Evolutionary conservation across 768 basidiomycete species (phyloP).

Genomic region (Paxillus involutus): DNA sequence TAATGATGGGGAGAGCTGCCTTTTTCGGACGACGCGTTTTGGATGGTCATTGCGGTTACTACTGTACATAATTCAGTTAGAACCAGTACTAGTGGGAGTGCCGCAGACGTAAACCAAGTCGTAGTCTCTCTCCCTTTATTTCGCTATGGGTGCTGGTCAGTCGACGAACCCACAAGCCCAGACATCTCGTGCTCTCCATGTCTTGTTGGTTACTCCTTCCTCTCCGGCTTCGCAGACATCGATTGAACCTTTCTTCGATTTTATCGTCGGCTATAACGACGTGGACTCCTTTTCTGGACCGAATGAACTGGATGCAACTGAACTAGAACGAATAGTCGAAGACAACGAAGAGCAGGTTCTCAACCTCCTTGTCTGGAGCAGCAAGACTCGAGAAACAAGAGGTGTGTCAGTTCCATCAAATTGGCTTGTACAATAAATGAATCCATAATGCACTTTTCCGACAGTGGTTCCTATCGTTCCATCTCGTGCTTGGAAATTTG

Average conservation of each 20-base stretch:
- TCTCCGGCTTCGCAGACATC: conserved; percentile 88
- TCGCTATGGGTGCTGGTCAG: conserved; percentile 71
- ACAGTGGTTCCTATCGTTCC: conserved; percentile 84
- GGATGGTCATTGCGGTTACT: no score
- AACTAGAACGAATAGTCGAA: conserved; percentile 81
- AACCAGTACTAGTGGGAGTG: no score
- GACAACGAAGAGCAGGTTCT: conserved; percentile 70
- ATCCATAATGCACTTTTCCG: neutral
- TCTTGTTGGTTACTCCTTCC: conserved; percentile 83
- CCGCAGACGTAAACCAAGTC: no score
- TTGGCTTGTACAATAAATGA: neutral
- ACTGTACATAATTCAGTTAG: no score
- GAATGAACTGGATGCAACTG: conserved; percentile 62
- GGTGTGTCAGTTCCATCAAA: conserved; percentile 40
- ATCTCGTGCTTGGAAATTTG: conserved; percentile 78
- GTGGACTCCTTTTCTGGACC: conserved; percentile 53
- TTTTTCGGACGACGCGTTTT: neutral
- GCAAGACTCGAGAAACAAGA: conserved; percentile 70
- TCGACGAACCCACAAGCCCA: conserved; percentile 47
- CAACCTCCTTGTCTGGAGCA: conserved; percentile 80
- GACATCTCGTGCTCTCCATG: conserved; percentile 66
- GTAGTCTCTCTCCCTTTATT: neutral
- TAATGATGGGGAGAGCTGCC: neutral
- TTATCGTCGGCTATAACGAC: conserved; percentile 84
- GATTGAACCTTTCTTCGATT: conserved; percentile 94